Evolutionary conservation across 805 yeast species (phyloP).

Genomic region (Saturnispora halmiae): DNA sequence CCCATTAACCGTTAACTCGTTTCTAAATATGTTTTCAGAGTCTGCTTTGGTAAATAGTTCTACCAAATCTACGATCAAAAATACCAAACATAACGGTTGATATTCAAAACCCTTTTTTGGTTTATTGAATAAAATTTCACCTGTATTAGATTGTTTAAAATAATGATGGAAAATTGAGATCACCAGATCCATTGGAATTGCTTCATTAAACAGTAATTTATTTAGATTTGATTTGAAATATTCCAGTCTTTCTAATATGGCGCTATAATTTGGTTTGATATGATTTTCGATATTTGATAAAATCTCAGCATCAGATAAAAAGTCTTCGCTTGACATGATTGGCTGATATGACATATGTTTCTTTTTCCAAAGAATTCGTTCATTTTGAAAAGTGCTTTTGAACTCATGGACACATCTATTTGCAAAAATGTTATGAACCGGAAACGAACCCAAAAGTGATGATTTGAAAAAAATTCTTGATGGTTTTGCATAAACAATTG

Average conservation of each 20-base stretch:
- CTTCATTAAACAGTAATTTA: constrained; percentile 2
- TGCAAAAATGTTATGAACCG: background rate
- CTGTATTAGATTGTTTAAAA: constrained; percentile 5
- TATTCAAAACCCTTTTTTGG: constrained; percentile 11
- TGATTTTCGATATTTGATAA: constrained; percentile 1
- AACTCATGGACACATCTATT: background rate
- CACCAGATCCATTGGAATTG: constrained; percentile 11
- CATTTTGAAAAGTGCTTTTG: background rate
- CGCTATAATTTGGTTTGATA: constrained; percentile 8
- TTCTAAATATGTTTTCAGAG: background rate
- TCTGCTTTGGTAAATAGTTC: constrained; percentile 8
- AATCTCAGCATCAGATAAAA: background rate
- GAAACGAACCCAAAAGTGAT: background rate
- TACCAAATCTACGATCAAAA: constrained; percentile 10
- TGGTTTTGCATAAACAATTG: constrained; percentile 3
- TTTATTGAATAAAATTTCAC: constrained; percentile 3
- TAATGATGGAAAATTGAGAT: constrained; percentile 7
- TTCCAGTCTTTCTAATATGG: constrained; percentile 11
- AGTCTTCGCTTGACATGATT: constrained; percentile 2
- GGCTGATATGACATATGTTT: background rate
- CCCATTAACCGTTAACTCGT: background rate
- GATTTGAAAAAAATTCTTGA: constrained; percentile 2
- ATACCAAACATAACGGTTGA: constrained; percentile 12
- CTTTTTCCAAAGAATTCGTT: constrained; percentile 3
- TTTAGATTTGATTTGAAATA: constrained; percentile 11